These are phyloP conservation scores for Mortierella sp. DNA, from an alignment of 371 early-diverging fungal genomes.

Conservation along the genomic window DNA sequence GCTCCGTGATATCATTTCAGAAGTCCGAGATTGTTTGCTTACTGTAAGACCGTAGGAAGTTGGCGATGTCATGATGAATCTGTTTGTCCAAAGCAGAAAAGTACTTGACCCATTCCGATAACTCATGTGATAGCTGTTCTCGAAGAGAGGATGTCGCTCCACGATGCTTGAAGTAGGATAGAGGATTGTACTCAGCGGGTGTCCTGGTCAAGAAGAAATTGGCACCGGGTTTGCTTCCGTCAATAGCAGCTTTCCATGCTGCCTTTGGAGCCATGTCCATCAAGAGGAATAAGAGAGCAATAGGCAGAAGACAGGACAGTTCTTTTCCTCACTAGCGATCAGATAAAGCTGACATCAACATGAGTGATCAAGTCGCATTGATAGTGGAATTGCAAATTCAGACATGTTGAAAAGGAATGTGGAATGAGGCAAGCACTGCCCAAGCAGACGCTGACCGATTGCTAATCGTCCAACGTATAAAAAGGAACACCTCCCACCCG, in stretches of 20 bases:
- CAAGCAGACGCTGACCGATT: conserved; percentile 33
- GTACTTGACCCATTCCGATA: conserved; percentile 17
- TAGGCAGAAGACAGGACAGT: neutral
- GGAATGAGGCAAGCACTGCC: conserved; percentile 29
- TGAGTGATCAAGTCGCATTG: conserved; percentile 6
- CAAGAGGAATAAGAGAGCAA: conserved; percentile 12
- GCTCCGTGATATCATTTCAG: conserved; percentile 10
- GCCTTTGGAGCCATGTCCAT: neutral
- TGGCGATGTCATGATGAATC: conserved; percentile 13
- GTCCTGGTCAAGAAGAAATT: conserved; percentile 22
- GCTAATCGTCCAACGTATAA: conserved; percentile 26
- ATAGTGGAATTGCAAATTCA: conserved; percentile 9
- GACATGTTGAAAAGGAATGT: conserved; percentile 14
- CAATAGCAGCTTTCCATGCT: conserved; percentile 17
- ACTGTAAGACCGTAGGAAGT: conserved; percentile 4
- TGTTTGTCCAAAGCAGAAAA: conserved; percentile 20
- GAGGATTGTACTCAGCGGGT: conserved; percentile 18
- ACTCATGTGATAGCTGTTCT: neutral
- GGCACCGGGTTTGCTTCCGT: conserved; percentile 19
- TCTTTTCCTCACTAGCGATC: conserved; percentile 4
- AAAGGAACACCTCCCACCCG: conserved; percentile 33
- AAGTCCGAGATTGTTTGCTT: conserved; percentile 15
- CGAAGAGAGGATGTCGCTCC: conserved; percentile 21
- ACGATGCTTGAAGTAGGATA: conserved; percentile 16
- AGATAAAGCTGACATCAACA: conserved; percentile 1